phyloP scores from a whole-genome alignment of 306 rosid genomes.

The Luffa acutangula region DNA sequence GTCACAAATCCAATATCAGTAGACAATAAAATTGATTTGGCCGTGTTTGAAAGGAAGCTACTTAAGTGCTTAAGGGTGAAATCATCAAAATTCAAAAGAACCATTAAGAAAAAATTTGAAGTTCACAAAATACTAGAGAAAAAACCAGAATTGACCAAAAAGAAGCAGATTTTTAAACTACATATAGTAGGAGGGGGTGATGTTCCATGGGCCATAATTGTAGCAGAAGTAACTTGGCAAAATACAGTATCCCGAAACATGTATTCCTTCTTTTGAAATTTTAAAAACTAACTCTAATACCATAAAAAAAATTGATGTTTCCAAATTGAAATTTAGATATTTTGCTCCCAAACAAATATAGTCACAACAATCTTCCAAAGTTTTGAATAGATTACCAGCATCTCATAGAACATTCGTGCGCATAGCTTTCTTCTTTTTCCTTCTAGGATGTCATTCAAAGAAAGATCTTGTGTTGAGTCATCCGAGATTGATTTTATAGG shows the following conservation, averaged over 20 bases:
- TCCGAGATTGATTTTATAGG: conserved; percentile 40
- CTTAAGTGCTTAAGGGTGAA: background rate
- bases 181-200: background rate
- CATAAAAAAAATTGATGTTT: background rate
- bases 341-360: background rate
- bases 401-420: conserved; percentile 85
- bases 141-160: background rate
- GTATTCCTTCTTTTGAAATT: too few relatives aligned
- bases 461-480: conserved; percentile 34
- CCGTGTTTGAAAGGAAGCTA: background rate
- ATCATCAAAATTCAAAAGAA: background rate
- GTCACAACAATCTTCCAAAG: background rate
- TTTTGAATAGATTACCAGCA: conserved; percentile 40
- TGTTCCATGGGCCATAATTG: background rate
- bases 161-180: background rate
- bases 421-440: conserved; percentile 63
- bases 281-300: background rate
- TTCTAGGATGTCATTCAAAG: conserved; percentile 57
- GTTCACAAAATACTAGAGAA: background rate
- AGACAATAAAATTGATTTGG: background rate
- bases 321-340: background rate
- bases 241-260: background rate
- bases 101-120: background rate
- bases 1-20: conserved; percentile 7
- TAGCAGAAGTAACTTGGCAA: background rate